Evolutionary conservation across 495 filamentous ascomycete species (phyloP), one percentile per base, ranked within the genome.

Genomic region (Podospora conica): DNA sequence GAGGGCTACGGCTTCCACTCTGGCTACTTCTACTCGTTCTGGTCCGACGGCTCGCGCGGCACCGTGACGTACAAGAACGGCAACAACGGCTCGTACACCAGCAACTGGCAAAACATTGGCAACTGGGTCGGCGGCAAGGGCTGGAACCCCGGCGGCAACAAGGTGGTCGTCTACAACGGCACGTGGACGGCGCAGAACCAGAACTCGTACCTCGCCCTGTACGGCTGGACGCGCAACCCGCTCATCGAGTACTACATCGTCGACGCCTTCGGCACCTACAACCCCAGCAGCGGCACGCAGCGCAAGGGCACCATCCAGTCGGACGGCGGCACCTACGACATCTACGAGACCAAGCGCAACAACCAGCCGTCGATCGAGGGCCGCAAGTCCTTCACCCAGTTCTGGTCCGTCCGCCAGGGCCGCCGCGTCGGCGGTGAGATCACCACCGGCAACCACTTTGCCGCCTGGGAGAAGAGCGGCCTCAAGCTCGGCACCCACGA

Each of bases 111-210:
- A 24, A 79, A 81, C 67, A 74, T 74, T 55, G 82, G 81, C 28
- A 85, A 87, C 76, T 88, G 86, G 59, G 83, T 86, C 60, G 84
- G 80, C 27, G 87, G 87, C 56, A 87, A 87, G 76, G 86, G 86
- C n/a, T 88, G 85, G 86, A 77, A 78, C 65, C 79, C 83, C 21
- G 84, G 85, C 20, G 63, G 48, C 20, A 54, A 62, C 66, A 87
- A 84, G 22, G 64, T 74, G 18, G 83, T 89, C 70, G 83, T 72
- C 60, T 86, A 83, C 79, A 79, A 73, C 70, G 83, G 81, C 20
- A 79, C 76, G 29, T 84, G 79, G 78, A 33, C 12, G 9, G 79
- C 71, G 74, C 74, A 77, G 33, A 79, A 71, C 68, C 83, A 79
- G 62, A 84, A 84, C 78, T 76, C 74, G 66, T 85, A 85, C 75